Evolutionary conservation across 1,284 basidiomycete species (phyloP).

Genomic region (Amylostereum areolatum): DNA sequence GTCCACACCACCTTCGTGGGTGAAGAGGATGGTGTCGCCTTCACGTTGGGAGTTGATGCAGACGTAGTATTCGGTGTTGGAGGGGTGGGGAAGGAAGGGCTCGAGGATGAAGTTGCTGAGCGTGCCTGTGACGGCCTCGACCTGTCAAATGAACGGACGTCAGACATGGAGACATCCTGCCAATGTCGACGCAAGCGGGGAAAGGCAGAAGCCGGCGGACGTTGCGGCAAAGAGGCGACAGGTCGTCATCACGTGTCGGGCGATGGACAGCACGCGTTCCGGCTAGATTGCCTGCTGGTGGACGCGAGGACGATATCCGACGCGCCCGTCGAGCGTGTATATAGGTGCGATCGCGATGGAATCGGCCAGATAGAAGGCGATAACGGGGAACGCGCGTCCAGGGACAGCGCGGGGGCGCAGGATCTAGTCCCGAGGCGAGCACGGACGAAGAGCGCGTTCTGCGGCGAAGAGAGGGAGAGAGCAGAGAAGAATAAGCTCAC

Average conservation of each 20-base stretch:
- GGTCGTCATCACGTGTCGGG: conserved; percentile 9
- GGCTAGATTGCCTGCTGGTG: background rate
- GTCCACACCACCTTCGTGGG: conserved; percentile 98
- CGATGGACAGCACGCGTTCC: conserved; percentile 1
- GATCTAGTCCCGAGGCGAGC: no score
- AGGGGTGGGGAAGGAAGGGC: conserved; percentile 94
- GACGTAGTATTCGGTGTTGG: conserved; percentile 95
- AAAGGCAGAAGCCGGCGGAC: no score
- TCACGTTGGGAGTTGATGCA: conserved; percentile 96
- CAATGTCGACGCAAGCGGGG: no score
- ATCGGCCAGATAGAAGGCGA: conserved; percentile 2
- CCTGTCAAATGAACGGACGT: conserved; percentile 49
- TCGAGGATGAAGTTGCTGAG: conserved; percentile 98
- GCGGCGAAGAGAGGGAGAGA: background rate
- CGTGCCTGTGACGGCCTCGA: conserved; percentile 90
- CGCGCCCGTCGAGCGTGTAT: background rate
- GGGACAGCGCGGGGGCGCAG: no score
- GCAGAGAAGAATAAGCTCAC: conserved; percentile 34
- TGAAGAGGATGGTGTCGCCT: conserved; percentile 96
- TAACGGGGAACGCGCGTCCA: no score
- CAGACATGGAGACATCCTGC: no score
- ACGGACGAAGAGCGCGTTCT: no score
- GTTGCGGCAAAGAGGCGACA: no score
- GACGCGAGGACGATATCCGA: background rate
- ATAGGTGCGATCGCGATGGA: conserved; percentile 5